Conservation (phyloP, 768 basidiomycete species). For the Boletus rubescentipes region DNA sequence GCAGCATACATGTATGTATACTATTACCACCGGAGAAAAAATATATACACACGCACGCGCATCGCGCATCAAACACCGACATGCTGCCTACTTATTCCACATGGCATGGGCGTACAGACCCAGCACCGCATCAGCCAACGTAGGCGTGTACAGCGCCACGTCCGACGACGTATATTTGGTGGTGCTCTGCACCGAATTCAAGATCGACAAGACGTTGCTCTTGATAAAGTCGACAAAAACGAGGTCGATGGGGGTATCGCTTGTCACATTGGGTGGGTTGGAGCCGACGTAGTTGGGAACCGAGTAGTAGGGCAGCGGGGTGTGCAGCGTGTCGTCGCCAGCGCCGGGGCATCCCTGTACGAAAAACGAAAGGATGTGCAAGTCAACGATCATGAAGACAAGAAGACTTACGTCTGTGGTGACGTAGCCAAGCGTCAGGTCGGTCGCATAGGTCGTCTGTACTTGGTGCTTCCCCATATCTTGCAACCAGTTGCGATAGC, state of each 20-base stretch:
- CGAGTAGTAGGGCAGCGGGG: constrained; percentile 54
- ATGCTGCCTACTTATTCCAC: constrained; percentile 17
- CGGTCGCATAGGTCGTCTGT: constrained; percentile 38
- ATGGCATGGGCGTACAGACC: constrained; percentile 39
- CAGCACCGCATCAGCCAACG: constrained; percentile 39
- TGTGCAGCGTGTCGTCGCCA: constrained; percentile 72
- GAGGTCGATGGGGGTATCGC: constrained; percentile 60
- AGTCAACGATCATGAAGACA: background rate
- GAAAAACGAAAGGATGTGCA: too few relatives aligned
- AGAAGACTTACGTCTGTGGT: constrained; percentile 57
- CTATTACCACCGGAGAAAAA: background rate
- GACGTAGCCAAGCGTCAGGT: constrained; percentile 73
- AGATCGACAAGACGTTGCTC: constrained; percentile 44
- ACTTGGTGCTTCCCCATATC: constrained; percentile 45
- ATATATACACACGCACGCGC: too few relatives aligned
- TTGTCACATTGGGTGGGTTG: constrained; percentile 47
- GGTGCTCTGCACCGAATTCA: constrained; percentile 55
- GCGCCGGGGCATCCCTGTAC: constrained; percentile 64
- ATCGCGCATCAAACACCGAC: too few relatives aligned
- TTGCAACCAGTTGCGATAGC: constrained; percentile 56
- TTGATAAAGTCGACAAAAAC: constrained; percentile 76
- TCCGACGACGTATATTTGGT: constrained; percentile 53
- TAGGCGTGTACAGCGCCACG: constrained; percentile 51
- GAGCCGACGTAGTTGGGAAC: constrained; percentile 62
- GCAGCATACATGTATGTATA: background rate